Conservation (phyloP, 1,139 yeast species). For the Protomyces inundatus region DNA sequence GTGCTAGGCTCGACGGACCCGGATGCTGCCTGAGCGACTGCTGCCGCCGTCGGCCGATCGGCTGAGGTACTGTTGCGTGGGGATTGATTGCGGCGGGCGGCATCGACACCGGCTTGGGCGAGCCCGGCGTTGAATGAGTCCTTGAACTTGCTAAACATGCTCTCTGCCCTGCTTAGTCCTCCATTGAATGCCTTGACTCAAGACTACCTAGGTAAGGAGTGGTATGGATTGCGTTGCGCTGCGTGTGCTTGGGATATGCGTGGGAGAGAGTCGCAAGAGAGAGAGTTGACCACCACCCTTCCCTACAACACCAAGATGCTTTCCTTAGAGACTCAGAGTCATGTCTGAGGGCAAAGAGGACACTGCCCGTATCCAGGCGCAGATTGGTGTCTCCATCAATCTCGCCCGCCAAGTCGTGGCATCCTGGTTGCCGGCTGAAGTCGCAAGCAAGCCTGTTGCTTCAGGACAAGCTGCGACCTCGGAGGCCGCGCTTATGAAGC, state of each 20-base stretch:
- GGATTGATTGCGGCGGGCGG: slow-evolving; percentile 13
- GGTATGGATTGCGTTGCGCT: no score
- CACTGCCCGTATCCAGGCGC: neutral
- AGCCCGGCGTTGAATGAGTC: slow-evolving; percentile 18
- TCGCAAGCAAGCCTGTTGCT: neutral
- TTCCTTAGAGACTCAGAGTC: neutral
- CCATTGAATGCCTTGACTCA: no score
- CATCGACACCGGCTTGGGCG: slow-evolving; percentile 24
- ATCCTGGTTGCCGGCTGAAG: slow-evolving; percentile 14
- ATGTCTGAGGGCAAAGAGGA: neutral
- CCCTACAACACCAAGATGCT: neutral
- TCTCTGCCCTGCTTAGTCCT: no score
- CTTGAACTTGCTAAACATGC: slow-evolving; percentile 20
- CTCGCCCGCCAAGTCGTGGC: slow-evolving; percentile 19
- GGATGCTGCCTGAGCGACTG: neutral
- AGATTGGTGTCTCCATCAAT: slow-evolving; percentile 22
- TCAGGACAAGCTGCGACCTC: neutral
- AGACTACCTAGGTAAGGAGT: no score
- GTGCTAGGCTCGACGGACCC: neutral
- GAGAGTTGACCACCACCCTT: no score
- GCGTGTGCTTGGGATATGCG: no score
- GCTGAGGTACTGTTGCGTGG: slow-evolving; percentile 15
- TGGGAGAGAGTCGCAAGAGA: no score
- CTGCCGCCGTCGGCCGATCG: neutral
- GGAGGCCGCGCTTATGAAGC: neutral